Base-by-base conservation (phyloP, 768 basidiomycete species). In the Termitomyces sp. region DNA sequence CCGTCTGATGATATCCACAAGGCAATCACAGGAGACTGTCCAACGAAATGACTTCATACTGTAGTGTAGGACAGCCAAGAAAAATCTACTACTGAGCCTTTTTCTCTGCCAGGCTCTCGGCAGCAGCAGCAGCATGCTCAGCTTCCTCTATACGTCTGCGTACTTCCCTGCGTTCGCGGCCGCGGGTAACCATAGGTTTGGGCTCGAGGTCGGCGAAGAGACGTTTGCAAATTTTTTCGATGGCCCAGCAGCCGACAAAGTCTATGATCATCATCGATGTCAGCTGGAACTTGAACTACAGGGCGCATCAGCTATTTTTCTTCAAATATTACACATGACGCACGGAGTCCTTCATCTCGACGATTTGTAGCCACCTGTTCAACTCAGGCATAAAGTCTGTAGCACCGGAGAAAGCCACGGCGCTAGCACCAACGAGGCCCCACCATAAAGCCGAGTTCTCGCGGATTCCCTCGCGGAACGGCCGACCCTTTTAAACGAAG, bases 391-490 rank as follows among this genome's bases (percentile, higher is more conserved):
- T 76, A 63, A 99, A 89, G 68, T 99, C 94, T 0, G 91, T 94
- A 5, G 96, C 84, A 30, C 97, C 97, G 10, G 82, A 89, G 72
- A 98, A 92, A 10, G 97, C 97, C 5, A 99, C 95, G 3, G 84
- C 81, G 53, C 85, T 85, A 28, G 94, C 96, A 10, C 89, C 92
- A 40, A 97, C 76, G 11, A 98, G 83, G 25, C 97, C 97, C 77
- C 86, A 98, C 71, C 83, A 98, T 19, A 99, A 68, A n/a, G 94
- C 89, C 3, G 86, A 75, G 71, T 99, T 99, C 73, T 99, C 97
- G 3, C 91, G 82, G 67, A 99, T 98, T 37, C 94, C 94, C 72
- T 99, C 97, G 34, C 97, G 87, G 86, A 98, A 99, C 0, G 97
- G 97, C 35, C 97, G 89, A 9, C 97, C 97, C 82, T 91, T 66